Percentiles rank a stretch among this genome's conserved stretches.
Evolutionary conservation across 2,329 filamentous ascomycete species (phyloP).

Genomic region (Fusarium albosuccineum): DNA sequence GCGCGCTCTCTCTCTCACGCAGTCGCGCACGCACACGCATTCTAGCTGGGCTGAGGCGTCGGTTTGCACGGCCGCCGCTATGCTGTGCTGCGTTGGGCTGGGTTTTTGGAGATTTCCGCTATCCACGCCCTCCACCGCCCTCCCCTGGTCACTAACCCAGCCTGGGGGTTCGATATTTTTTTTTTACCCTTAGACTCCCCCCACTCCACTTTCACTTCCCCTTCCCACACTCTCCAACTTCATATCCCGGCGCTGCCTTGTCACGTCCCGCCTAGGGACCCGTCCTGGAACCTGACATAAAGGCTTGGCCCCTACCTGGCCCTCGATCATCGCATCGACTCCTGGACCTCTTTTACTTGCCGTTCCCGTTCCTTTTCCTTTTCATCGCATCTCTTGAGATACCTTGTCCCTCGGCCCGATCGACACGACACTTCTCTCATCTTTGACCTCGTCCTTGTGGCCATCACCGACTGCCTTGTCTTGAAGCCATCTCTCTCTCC

Average conservation of each 20-base stretch:
- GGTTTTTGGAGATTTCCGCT: conserved; percentile 20
- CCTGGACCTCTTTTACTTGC: conserved; percentile 44
- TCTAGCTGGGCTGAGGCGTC: conserved; percentile 33
- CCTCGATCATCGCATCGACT: conserved; percentile 45
- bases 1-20: conserved; percentile 18
- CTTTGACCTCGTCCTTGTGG: conserved; percentile 18
- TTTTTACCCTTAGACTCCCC: conserved; percentile 27
- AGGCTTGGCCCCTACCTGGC: conserved; percentile 48
- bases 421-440: conserved; percentile 20
- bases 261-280: conserved; percentile 48
- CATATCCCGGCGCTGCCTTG: conserved; percentile 42
- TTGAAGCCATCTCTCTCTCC: conserved; percentile 26
- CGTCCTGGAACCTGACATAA: conserved; percentile 48
- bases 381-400: conserved; percentile 37
- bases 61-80: conserved; percentile 41
- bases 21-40: conserved; percentile 9
- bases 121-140: conserved; percentile 29
- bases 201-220: conserved; percentile 41
- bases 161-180: conserved; percentile 36
- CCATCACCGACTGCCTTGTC: conserved; percentile 9
- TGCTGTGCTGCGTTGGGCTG: conserved; percentile 32
- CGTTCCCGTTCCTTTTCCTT: conserved; percentile 32
- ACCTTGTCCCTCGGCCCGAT: conserved; percentile 36
- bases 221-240: conserved; percentile 39
- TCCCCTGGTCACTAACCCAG: conserved; percentile 16